Evolutionary conservation across 257 asterid genomes (phyloP), one percentile per base, ranked within the genome.

Genomic region (Galeopsis tetrahit): DNA sequence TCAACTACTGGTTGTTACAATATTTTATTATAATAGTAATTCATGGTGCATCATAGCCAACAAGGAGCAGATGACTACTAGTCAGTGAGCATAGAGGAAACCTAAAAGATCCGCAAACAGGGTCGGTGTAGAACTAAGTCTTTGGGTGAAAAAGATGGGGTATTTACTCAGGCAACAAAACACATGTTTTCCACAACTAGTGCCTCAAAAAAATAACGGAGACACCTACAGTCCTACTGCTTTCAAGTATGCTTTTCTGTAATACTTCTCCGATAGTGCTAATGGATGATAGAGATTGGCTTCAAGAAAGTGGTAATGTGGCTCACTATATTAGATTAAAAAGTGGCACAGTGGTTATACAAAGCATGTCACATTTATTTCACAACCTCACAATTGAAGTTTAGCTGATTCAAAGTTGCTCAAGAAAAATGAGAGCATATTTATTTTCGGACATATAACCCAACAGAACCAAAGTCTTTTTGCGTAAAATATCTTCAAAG

Each of bases 51-150:
- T 43, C 62, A 43, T 39, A 13, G 46, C 52, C 67, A 21, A 75
- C 34, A 40, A 75, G 21, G 34, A 38, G 56, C 31, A 70, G 38
- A 63, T 63, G 76, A 69, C 44, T 42, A 62, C 66, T 42, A 61
- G 33, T 68, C 40, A 60, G 31, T 2, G 28, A 40, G 65, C 56
- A 63, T 63, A 51, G 4, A 58, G 33, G 48, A 40, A 58, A 67
- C 21, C 2, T 14, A 35, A 35, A 31, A 9, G 58, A 73, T 63
- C 39, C 5, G 8, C 40, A 43, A 66, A 66, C 68, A 57, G 40
- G 39, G 10, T 15, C 8, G 63, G 10, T 21, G 36, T 43, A 34
- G 17, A 42, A 58, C 53, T 67, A 15, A 58, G 31, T 63, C 17
- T 49, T 57, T 33, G 1, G 17, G 34, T 43, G 46, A 55, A 58